phyloP scores from a whole-genome alignment of 116 monocot genomes.

The Trichopus zeylanicus region DNA sequence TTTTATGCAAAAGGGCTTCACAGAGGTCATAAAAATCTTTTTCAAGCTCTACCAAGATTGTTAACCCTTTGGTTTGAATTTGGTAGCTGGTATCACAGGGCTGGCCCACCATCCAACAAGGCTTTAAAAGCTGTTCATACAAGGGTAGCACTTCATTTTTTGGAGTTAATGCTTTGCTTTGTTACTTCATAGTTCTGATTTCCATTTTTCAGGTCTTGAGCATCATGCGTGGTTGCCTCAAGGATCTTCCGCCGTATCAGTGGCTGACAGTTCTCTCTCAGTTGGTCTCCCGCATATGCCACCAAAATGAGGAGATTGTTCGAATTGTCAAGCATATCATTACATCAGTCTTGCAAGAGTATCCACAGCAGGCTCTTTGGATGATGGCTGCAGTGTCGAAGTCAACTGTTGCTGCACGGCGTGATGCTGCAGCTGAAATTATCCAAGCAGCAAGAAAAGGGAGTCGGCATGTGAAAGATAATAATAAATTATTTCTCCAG shows the following conservation, averaged over 20 bases:
- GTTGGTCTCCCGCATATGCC: conserved; percentile 89
- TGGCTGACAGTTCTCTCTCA: conserved; percentile 94
- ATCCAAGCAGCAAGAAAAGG: conserved; percentile 79
- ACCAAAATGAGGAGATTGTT: conserved; percentile 85
- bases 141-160: conserved; percentile 36
- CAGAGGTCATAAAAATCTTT: conserved; percentile 89
- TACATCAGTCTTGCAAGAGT: conserved; percentile 79
- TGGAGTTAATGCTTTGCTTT: background rate
- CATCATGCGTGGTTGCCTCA: conserved; percentile 83
- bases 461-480: conserved; percentile 45
- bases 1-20: conserved; percentile 92
- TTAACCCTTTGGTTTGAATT: conserved; percentile 99
- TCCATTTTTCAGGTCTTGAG: conserved; percentile 56
- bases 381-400: conserved; percentile 99
- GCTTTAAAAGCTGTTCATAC: conserved; percentile 64
- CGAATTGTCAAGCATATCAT: conserved; percentile 83
- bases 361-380: conserved; percentile 96
- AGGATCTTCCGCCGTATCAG: conserved; percentile 96
- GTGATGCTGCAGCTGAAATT: conserved; percentile 95
- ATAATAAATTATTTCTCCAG: conserved; percentile 52
- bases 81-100: conserved; percentile 74
- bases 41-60: conserved; percentile 88
- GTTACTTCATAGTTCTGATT: conserved; percentile 3
- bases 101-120: conserved; percentile 39
- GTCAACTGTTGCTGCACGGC: conserved; percentile 82